Conservation (phyloP, 2,329 filamentous ascomycete genomes). For the Talaromyces verruculosus region DNA sequence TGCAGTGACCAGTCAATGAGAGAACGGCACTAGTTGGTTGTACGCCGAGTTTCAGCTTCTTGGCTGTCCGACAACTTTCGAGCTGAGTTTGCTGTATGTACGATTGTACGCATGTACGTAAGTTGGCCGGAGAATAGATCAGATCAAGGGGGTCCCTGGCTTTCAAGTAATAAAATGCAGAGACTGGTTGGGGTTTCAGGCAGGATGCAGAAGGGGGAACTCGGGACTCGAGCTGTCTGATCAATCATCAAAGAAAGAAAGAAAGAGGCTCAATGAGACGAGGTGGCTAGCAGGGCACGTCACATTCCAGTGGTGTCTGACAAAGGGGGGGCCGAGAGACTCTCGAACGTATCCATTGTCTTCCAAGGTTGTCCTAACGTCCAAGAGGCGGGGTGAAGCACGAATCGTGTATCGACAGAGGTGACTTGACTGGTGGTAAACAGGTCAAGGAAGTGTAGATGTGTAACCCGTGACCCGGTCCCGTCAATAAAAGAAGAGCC, state of each 20-base stretch:
- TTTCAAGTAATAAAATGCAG: not conserved
- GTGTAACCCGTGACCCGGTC: slow-evolving; percentile 2
- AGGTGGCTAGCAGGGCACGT: not conserved
- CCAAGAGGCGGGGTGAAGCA: not conserved
- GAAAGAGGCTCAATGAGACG: not conserved
- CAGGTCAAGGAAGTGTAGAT: not conserved
- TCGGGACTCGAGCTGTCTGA: slow-evolving; percentile 2
- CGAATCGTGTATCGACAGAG: not conserved
- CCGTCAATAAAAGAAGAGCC: not conserved
- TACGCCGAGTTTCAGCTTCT: not conserved
- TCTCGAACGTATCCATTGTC: slow-evolving; percentile 5
- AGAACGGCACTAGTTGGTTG: too few relatives aligned
- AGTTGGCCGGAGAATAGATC: not conserved
- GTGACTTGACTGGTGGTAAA: not conserved
- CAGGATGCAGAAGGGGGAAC: not conserved
- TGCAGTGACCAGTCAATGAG: too few relatives aligned
- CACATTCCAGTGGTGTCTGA: not conserved
- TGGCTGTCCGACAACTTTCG: not conserved
- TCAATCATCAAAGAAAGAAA: not conserved
- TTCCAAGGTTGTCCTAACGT: not conserved
- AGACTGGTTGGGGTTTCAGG: not conserved
- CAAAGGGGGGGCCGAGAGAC: slow-evolving; percentile 2
- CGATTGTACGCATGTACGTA: not conserved
- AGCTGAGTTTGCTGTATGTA: not conserved
- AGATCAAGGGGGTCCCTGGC: not conserved